phyloP scores from a whole-genome alignment of 768 basidiomycete genomes.

The Hemileccinum impolitum region DNA sequence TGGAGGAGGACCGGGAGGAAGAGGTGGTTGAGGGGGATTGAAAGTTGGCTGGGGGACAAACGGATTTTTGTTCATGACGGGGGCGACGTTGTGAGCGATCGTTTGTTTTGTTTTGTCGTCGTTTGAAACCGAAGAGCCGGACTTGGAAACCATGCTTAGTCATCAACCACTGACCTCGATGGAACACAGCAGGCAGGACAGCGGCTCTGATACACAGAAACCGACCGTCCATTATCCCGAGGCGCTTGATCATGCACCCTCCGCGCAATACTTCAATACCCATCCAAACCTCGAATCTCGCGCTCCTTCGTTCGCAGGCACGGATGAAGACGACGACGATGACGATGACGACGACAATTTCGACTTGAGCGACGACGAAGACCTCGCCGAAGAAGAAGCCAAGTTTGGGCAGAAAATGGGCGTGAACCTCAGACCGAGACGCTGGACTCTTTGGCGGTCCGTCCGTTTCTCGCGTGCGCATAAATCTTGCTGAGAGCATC shows the following conservation, averaged over 20 bases:
- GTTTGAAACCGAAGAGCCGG: constrained; percentile 19
- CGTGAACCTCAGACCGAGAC: constrained; percentile 36
- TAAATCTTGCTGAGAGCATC: not conserved
- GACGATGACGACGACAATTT: constrained; percentile 56
- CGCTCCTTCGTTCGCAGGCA: constrained; percentile 44
- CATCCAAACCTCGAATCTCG: constrained; percentile 35
- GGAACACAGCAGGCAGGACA: constrained; percentile 9
- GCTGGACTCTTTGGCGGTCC: constrained; percentile 56
- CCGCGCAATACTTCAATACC: constrained; percentile 21
- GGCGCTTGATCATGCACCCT: constrained; percentile 30
- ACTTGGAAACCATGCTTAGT: constrained; percentile 22
- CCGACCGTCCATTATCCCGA: constrained; percentile 56
- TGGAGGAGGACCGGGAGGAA: constrained; percentile 78
- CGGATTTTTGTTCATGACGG: constrained; percentile 78
- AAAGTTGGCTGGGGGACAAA: constrained; percentile 70
- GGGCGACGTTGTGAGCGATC: constrained; percentile 5
- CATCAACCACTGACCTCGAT: constrained; percentile 15
- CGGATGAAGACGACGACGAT: constrained; percentile 62
- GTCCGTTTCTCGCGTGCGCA: constrained; percentile 16
- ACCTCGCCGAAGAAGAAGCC: constrained; percentile 66
- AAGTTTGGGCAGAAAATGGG: constrained; percentile 65
- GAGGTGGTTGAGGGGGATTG: constrained; percentile 68
- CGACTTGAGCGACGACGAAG: constrained; percentile 79
- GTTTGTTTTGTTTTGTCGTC: constrained; percentile 27
- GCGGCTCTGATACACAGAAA: constrained; percentile 19